Base-by-base conservation (phyloP, 306 rosid genomes). In the Medicago ruthenica region DNA sequence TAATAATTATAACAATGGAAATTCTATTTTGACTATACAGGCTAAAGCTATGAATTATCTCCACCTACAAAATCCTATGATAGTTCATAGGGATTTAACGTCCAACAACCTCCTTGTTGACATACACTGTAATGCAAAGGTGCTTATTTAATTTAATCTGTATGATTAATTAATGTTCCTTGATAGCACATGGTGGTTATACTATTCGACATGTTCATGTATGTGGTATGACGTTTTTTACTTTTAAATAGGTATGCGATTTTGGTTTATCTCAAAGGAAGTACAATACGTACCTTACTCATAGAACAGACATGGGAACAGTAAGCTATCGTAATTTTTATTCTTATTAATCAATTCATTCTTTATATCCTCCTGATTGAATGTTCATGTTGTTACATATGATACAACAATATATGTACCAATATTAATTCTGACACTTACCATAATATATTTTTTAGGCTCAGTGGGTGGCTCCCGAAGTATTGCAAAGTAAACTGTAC, bases 381-480 rank as follows among this genome's bases (percentile, higher is more conserved):
- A n/a, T 45, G 66, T 76, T 76, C 31, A 27, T 27, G 31, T 27
- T 20, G 27, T 40, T 55, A 44, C 55, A 42, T 16, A n/a, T n/a
- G n/a, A n/a, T n/a, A n/a, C n/a, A n/a, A 27, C 31, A 27, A 27
- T 24, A 24, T 18, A 80, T 74, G 53, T 41, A 40, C 2, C 1
- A 24, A 24, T 3, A 1, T 24, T 24, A 24, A 24, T 24, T 24
- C 27, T 24, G 27, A 24, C 27, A 24, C 27, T 24, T 24, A 24
- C 27, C 2, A 24, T 31, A 34, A 71, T 83, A 76, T 83, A 24
- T 65, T 53, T 78, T 83, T 86, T 88, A 92, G 99, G 97, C 99
- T 22, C 98, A 96, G 88, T 96, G 98, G 99, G 92, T 96, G 99
- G 98, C 99, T 76, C 99, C 99, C 5, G 98, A 92, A 87, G 99